Conservation (phyloP, 306 rosid species). For the Cajanus cajan region DNA sequence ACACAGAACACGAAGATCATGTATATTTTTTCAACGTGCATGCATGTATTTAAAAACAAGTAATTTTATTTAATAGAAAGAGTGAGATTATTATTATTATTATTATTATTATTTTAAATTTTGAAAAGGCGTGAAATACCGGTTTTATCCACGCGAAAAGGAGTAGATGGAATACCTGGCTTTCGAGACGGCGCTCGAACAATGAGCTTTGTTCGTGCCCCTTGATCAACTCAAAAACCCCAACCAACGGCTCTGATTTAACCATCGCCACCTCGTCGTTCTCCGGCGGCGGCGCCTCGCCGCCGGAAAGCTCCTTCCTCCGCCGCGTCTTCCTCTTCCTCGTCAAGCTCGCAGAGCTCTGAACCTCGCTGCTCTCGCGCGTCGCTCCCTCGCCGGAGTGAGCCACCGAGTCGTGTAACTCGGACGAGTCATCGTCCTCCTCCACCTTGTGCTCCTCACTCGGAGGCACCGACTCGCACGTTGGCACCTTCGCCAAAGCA, state of each 20-base stretch:
- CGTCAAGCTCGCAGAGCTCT: conserved; percentile 79
- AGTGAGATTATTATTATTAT: background rate
- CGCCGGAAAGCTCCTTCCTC: conserved; percentile 42
- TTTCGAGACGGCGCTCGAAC: conserved; percentile 72
- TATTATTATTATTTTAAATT: background rate
- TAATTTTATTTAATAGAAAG: background rate
- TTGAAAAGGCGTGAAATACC: conserved; percentile 23
- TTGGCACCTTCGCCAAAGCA: conserved; percentile 42
- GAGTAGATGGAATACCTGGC: conserved; percentile 53
- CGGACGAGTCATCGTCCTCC: conserved; percentile 49
- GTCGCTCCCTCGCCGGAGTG: conserved; percentile 53
- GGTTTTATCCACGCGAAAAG: conserved; percentile 21
- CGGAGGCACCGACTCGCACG: conserved; percentile 47
- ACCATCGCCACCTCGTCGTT: conserved; percentile 21
- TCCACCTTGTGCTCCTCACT: conserved; percentile 47
- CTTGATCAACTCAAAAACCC: conserved; percentile 52
- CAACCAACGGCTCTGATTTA: conserved; percentile 62
- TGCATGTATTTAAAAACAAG: background rate
- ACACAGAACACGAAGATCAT: background rate
- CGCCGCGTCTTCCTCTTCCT: conserved; percentile 42
- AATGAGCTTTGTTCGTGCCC: conserved; percentile 55
- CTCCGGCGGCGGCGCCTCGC: conserved; percentile 4
- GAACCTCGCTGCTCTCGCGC: conserved; percentile 76
- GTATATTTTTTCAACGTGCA: conserved; percentile 5
- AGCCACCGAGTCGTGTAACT: conserved; percentile 61